These are phyloP conservation scores for Tuber aestivum DNA, from an alignment of 495 filamentous ascomycete genomes.

Conservation along the genomic window DNA sequence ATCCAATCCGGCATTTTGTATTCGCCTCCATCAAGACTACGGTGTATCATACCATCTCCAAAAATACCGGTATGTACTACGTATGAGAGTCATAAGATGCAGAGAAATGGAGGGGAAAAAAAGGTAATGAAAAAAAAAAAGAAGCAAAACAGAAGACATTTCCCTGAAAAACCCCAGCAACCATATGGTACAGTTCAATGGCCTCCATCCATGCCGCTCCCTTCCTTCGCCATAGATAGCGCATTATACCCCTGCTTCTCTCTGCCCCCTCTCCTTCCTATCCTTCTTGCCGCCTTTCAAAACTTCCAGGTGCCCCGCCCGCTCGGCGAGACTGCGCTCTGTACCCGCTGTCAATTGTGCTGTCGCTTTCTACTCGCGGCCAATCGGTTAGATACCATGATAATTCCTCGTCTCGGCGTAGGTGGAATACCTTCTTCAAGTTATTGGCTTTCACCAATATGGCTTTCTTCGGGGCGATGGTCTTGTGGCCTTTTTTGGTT, in stretches of 20 bases:
- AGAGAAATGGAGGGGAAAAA: no score
- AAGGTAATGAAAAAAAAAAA: no score
- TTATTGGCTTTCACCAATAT: constrained; percentile 55
- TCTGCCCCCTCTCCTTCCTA: constrained; percentile 20
- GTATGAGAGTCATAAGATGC: neutral
- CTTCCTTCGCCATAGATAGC: neutral
- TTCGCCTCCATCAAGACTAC: neutral
- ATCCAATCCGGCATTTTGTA: neutral
- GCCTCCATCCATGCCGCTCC: neutral
- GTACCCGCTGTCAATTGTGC: constrained; percentile 59
- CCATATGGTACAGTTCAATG: neutral
- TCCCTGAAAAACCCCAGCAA: neutral
- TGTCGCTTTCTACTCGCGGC: constrained; percentile 54
- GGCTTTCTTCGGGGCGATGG: constrained; percentile 65
- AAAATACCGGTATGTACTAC: neutral
- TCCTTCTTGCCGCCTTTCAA: constrained; percentile 47
- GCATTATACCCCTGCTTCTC: neutral
- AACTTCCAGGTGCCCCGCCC: constrained; percentile 69
- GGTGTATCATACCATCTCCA: neutral
- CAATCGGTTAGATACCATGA: neutral
- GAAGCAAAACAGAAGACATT: neutral
- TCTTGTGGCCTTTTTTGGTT: constrained; percentile 54
- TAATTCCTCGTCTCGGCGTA: neutral
- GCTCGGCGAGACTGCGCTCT: constrained; percentile 60
- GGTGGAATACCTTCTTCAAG: constrained; percentile 54